A percentile compares a stretch with the other conserved stretches of the same genome.
These are phyloP conservation scores for Mycena venus DNA, from an alignment of 768 basidiomycete species.

Conservation along the genomic window DNA sequence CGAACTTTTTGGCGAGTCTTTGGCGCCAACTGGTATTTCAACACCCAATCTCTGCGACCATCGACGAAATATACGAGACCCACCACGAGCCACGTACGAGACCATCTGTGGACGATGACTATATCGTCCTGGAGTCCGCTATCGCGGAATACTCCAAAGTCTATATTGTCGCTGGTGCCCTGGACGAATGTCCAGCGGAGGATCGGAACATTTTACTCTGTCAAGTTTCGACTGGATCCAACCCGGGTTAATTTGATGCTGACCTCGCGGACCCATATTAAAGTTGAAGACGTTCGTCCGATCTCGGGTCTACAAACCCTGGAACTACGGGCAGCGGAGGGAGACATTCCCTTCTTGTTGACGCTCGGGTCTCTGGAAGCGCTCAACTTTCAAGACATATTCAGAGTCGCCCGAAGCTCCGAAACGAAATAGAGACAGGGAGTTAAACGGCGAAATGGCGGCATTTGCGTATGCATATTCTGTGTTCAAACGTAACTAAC, in stretches of 20 bases:
- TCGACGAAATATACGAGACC: neutral
- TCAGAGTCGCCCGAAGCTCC: neutral
- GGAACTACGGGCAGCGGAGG: constrained; percentile 1
- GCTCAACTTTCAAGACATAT: neutral
- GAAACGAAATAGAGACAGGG: neutral
- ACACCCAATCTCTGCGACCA: neutral
- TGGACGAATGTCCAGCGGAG: constrained; percentile 13
- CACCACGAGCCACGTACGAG: constrained; percentile 1
- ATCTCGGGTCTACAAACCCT: neutral
- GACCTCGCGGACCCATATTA: constrained; percentile 11
- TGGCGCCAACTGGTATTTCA: neutral
- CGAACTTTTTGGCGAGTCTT: neutral
- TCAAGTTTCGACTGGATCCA: neutral
- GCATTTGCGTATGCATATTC: neutral
- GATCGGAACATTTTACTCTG: neutral
- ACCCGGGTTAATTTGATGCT: constrained; percentile 3
- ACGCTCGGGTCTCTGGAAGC: neutral
- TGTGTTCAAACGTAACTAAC: neutral
- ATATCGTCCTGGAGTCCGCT: neutral
- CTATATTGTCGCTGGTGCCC: neutral
- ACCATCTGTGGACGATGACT: neutral
- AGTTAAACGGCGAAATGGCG: neutral
- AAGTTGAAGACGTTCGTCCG: neutral
- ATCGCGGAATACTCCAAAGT: neutral
- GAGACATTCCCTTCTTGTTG: neutral